These are phyloP conservation scores for Phytophthora tubulina DNA, from an alignment of 352 stramenopile species.

Conservation along the genomic window DNA sequence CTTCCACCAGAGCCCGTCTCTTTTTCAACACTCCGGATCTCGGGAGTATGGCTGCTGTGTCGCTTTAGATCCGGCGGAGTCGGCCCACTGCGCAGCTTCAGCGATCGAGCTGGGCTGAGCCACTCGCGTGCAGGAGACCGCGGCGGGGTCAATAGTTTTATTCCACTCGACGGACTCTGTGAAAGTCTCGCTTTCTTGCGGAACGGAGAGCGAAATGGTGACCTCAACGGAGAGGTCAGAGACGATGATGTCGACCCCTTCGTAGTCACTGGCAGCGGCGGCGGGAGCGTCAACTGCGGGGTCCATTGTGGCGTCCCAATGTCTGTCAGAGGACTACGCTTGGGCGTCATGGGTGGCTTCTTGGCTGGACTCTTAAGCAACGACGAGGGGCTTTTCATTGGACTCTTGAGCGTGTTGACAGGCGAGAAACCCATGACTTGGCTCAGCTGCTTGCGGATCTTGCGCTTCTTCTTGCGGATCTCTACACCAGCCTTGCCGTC, in stretches of 20 bases:
- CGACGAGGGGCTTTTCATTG: slow-evolving; percentile 37
- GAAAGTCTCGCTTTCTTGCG: slow-evolving; percentile 69
- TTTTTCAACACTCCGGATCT: slow-evolving; percentile 25
- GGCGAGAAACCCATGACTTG: slow-evolving; percentile 73
- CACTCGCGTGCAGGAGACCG: slow-evolving; percentile 60
- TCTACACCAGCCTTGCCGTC: slow-evolving; percentile 63
- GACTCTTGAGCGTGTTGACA: slow-evolving; percentile 75
- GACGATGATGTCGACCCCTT: slow-evolving; percentile 48
- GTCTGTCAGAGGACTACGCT: slow-evolving; percentile 53
- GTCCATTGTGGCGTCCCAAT: slow-evolving; percentile 65
- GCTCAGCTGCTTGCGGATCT: slow-evolving; percentile 79
- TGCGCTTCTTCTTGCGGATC: slow-evolving; percentile 77
- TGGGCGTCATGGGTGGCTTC: slow-evolving; percentile 46
- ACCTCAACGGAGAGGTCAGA: slow-evolving; percentile 58
- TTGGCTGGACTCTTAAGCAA: slow-evolving; percentile 50
- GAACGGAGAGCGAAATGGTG: slow-evolving; percentile 81
- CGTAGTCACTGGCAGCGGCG: slow-evolving; percentile 56
- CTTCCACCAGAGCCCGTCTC: slow-evolving; percentile 14
- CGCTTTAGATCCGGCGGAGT: slow-evolving; percentile 50
- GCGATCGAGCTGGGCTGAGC: slow-evolving; percentile 67
- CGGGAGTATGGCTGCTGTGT: slow-evolving; percentile 28
- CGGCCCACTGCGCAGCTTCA: slow-evolving; percentile 45
- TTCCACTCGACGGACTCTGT: slow-evolving; percentile 38
- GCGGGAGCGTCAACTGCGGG: slow-evolving; percentile 50
- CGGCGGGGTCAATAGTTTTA: slow-evolving; percentile 29